Conservation (phyloP, 2,329 filamentous ascomycete genomes). For the Elsinoe arachidis region DNA sequence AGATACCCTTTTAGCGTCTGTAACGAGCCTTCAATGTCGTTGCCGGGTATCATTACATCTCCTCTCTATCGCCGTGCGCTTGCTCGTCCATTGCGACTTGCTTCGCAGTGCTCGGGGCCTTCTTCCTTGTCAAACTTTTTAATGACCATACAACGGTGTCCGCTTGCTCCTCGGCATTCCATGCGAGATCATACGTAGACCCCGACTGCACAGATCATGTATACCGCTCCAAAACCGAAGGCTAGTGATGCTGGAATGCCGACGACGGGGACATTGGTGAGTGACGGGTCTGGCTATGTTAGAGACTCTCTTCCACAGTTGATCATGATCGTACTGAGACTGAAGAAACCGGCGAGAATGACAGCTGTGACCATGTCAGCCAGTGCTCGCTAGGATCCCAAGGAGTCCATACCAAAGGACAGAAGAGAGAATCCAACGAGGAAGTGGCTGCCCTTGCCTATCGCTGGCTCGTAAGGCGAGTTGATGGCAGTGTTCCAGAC, state of each 20-base stretch:
- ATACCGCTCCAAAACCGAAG: constrained; percentile 86
- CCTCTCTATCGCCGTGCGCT: background rate
- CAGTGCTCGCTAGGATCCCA: constrained; percentile 12
- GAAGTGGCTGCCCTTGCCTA: constrained; percentile 81
- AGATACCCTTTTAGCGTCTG: background rate
- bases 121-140: too few relatives aligned
- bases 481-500: constrained; percentile 88
- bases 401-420: constrained; percentile 45
- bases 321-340: constrained; percentile 57
- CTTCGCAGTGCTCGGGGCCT: background rate
- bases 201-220: constrained; percentile 97
- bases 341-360: constrained; percentile 67
- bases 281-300: constrained; percentile 59
- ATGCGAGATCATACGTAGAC: constrained; percentile 71
- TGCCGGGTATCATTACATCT: background rate
- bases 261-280: constrained; percentile 66
- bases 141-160: too few relatives aligned
- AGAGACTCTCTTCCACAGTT: background rate
- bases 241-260: constrained; percentile 81
- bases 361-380: constrained; percentile 41
- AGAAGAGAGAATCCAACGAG: constrained; percentile 69
- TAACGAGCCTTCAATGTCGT: background rate
- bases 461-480: constrained; percentile 70
- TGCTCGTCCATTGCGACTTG: background rate
- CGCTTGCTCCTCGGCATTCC: background rate